A percentile compares a stretch with the other conserved stretches of the same genome.
These are phyloP conservation scores for Cystobasidiaceae sp. DNA, from an alignment of 1,284 basidiomycete genomes.

Conservation along the genomic window DNA sequence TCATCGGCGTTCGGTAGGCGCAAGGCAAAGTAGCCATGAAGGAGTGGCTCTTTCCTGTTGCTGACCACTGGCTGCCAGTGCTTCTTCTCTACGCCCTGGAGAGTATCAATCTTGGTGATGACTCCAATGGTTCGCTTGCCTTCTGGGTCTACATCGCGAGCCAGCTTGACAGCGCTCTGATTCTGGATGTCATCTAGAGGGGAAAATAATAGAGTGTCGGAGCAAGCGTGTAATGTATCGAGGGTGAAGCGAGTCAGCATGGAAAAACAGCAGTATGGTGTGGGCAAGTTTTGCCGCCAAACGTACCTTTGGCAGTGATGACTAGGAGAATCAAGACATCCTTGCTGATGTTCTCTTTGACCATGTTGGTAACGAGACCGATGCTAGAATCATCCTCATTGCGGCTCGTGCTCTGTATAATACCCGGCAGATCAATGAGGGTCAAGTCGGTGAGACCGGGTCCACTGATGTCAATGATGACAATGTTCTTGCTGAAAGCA, in stretches of 20 bases:
- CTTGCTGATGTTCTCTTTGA: slow-evolving; percentile 58
- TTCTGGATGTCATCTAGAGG: slow-evolving; percentile 66
- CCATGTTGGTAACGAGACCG: slow-evolving; percentile 58
- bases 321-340: slow-evolving; percentile 66
- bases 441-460: slow-evolving; percentile 64
- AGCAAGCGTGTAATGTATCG: too few species aligned
- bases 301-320: slow-evolving; percentile 52
- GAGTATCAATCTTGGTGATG: slow-evolving; percentile 72
- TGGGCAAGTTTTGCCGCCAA: too few species aligned
- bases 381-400: slow-evolving; percentile 57
- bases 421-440: slow-evolving; percentile 65
- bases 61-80: slow-evolving; percentile 59
- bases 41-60: slow-evolving; percentile 53
- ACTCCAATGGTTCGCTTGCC: slow-evolving; percentile 68
- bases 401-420: slow-evolving; percentile 59
- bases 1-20: slow-evolving; percentile 61
- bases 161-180: slow-evolving; percentile 60
- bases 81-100: slow-evolving; percentile 58
- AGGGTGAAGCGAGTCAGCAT: too few species aligned
- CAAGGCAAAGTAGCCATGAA: slow-evolving; percentile 46
- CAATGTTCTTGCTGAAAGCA: slow-evolving; percentile 58
- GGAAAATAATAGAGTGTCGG: neutral
- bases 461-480: slow-evolving; percentile 63
- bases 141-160: slow-evolving; percentile 56
- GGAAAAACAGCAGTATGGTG: too few species aligned